Evolutionary conservation across 2,329 filamentous ascomycete genomes (phyloP).

Genomic region (Venturia asperata): DNA sequence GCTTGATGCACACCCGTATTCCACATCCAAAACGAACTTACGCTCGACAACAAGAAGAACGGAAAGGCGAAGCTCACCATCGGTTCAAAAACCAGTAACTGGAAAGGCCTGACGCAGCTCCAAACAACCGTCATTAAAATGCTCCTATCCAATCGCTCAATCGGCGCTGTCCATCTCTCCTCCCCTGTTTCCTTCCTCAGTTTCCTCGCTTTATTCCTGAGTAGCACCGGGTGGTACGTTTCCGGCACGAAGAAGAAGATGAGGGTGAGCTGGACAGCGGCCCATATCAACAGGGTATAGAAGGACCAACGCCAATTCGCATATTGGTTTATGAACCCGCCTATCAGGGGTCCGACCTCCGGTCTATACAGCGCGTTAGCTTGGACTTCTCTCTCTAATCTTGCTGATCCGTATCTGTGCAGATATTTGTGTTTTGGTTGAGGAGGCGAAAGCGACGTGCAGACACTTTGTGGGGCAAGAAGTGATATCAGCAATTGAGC

Average conservation of each 20-base stretch:
- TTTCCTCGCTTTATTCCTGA: constrained; percentile 63
- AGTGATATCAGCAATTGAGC: not conserved
- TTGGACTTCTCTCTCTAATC: not conserved
- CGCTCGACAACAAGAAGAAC: not conserved
- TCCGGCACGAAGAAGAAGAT: constrained; percentile 66
- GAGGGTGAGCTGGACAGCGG: constrained; percentile 53
- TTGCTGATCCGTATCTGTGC: not conserved
- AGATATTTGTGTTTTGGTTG: not conserved
- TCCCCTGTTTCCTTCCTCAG: constrained; percentile 72
- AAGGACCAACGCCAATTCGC: constrained; percentile 73
- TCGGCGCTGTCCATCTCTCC: constrained; percentile 65
- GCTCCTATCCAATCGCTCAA: constrained; percentile 59
- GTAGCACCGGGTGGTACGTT: constrained; percentile 69
- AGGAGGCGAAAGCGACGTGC: constrained; percentile 3
- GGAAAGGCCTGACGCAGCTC: constrained; percentile 59
- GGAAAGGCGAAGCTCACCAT: constrained; percentile 47
- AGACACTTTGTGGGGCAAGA: not conserved
- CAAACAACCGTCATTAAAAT: constrained; percentile 46
- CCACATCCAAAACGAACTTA: no score
- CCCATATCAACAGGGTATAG: constrained; percentile 79
- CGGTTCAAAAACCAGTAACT: constrained; percentile 72
- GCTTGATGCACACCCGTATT: not conserved
- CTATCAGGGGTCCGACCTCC: constrained; percentile 53
- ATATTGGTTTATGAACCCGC: constrained; percentile 76
- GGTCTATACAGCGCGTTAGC: constrained; percentile 33